Conservation (phyloP, 1,284 basidiomycete species). For the Ceratobasidium sp. region DNA sequence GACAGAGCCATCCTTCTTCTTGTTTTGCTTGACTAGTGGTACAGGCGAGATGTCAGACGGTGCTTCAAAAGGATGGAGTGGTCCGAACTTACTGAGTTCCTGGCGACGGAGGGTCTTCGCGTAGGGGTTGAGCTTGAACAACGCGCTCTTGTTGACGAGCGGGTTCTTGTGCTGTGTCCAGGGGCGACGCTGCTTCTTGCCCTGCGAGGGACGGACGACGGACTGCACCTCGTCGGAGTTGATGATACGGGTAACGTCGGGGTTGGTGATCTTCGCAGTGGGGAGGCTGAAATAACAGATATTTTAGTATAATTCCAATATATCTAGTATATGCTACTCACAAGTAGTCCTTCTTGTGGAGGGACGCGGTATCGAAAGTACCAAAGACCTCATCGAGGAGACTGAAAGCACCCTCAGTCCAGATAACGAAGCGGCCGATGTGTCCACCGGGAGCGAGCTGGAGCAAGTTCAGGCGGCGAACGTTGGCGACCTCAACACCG, state of each 20-base stretch:
- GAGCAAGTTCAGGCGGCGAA: slow-evolving; percentile 95
- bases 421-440: slow-evolving; percentile 98
- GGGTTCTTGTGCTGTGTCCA: slow-evolving; percentile 99
- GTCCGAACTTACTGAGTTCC: slow-evolving; percentile 77
- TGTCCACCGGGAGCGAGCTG: slow-evolving; percentile 99
- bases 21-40: slow-evolving; percentile 73
- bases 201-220: slow-evolving; percentile 88
- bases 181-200: slow-evolving; percentile 88
- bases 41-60: slow-evolving; percentile 17
- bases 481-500: slow-evolving; percentile 97
- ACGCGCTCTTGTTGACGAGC: slow-evolving; percentile 93
- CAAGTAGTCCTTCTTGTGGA: slow-evolving; percentile 95
- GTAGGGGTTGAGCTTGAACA: slow-evolving; percentile 99
- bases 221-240: slow-evolving; percentile 98
- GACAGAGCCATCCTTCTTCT: slow-evolving; percentile 78
- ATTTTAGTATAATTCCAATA: slow-evolving; percentile 47
- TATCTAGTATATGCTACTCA: no score
- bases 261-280: slow-evolving; percentile 95
- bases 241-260: slow-evolving; percentile 97
- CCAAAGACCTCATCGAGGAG: slow-evolving; percentile 96
- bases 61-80: neutral
- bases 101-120: slow-evolving; percentile 93
- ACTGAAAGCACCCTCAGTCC: slow-evolving; percentile 96
- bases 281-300: slow-evolving; percentile 72
- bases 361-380: slow-evolving; percentile 86